Conservation (phyloP, 2,329 filamentous ascomycete species). For the Trichoderma endophyticum region DNA sequence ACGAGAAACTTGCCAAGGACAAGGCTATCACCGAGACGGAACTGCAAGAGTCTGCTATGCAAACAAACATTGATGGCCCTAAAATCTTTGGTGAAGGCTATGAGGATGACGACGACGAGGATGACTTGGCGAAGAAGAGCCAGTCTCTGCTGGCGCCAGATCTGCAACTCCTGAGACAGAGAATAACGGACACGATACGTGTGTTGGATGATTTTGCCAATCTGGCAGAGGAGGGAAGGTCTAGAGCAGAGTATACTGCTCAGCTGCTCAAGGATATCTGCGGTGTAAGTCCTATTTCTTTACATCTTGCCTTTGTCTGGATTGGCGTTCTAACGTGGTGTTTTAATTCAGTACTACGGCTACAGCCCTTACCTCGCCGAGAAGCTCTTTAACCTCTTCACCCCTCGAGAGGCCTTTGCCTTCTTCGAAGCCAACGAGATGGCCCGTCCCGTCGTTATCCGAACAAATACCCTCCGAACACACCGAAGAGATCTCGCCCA, state of each 20-base stretch:
- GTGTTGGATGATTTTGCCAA: constrained; percentile 86
- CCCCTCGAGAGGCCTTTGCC: constrained; percentile 88
- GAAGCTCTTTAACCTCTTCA: constrained; percentile 91
- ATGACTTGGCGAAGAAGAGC: constrained; percentile 55
- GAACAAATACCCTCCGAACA: constrained; percentile 89
- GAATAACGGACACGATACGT: constrained; percentile 90
- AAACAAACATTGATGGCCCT: constrained; percentile 87
- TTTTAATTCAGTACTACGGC: constrained; percentile 80
- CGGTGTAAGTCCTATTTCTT: constrained; percentile 38
- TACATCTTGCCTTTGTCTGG: background rate
- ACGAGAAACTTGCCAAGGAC: constrained; percentile 72
- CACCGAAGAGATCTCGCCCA: constrained; percentile 80
- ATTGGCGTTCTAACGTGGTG: background rate
- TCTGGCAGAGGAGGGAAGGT: constrained; percentile 73
- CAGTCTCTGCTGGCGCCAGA: constrained; percentile 76
- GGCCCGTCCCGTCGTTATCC: constrained; percentile 86
- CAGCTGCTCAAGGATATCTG: constrained; percentile 90
- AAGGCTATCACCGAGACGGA: constrained; percentile 82
- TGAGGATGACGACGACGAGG: constrained; percentile 58
- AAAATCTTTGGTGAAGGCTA: constrained; percentile 56
- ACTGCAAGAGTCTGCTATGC: constrained; percentile 77
- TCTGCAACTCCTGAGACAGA: constrained; percentile 78
- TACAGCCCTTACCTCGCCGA: constrained; percentile 94
- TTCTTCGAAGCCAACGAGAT: constrained; percentile 99
- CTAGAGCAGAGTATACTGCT: constrained; percentile 80